Percentiles rank a stretch among this genome's conserved stretches.
These are phyloP conservation scores for Nakazawaea ernobii DNA, from an alignment of 805 yeast genomes.

Conservation along the genomic window DNA sequence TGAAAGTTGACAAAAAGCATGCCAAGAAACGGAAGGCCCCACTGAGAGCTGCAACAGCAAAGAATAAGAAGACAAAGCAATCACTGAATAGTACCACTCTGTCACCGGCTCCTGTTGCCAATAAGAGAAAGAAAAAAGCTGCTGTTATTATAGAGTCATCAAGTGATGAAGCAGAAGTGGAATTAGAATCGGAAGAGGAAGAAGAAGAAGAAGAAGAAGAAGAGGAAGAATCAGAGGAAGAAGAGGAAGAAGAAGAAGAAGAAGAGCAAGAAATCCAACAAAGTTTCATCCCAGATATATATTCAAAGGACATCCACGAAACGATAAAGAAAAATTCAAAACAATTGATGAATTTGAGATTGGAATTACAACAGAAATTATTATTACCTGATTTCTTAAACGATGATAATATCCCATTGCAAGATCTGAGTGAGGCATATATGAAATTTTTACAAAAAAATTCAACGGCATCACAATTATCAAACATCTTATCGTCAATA, in stretches of 20 bases:
- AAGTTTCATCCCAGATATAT: conserved; percentile 1
- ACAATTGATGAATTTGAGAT: not conserved
- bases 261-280: conserved; percentile 6
- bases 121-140: not conserved
- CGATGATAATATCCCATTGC: not conserved
- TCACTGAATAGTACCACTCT: not conserved
- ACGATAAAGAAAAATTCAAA: not conserved
- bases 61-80: not conserved
- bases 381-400: not conserved
- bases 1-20: not conserved
- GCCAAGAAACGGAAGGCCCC: not conserved
- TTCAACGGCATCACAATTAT: not conserved
- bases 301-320: not conserved
- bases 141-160: not conserved
- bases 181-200: conserved; percentile 13
- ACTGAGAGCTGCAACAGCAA: not conserved
- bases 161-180: conserved; percentile 8
- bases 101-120: conserved; percentile 3
- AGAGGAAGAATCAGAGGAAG: conserved; percentile 13
- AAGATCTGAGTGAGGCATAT: not conserved
- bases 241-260: conserved; percentile 14
- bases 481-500: not conserved
- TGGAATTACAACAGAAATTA: conserved; percentile 3
- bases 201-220: conserved; percentile 15
- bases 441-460: not conserved